Percentiles rank a stretch among this genome's conserved stretches.
Evolutionary conservation across 2,329 filamentous ascomycete species (phyloP).

Genomic region (Aureobasidium sp.): DNA sequence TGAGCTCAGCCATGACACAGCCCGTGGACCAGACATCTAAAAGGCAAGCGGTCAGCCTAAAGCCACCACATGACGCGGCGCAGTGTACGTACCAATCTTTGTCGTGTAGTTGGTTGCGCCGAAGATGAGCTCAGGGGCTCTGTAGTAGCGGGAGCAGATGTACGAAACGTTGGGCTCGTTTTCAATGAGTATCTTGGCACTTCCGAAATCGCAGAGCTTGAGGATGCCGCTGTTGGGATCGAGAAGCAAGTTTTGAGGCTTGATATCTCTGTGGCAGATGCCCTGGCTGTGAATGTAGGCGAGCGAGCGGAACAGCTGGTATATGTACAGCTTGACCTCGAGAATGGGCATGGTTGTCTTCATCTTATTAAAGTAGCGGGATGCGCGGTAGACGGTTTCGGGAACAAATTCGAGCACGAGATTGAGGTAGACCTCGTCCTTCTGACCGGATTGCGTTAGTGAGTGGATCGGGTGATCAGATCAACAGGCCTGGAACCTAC

Average conservation of each 20-base stretch:
- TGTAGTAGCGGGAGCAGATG: constrained; percentile 98
- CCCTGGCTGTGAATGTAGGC: constrained; percentile 99
- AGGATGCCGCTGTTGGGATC: constrained; percentile 86
- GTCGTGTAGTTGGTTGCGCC: constrained; percentile 99
- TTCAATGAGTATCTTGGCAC: constrained; percentile 95
- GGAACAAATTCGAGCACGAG: constrained; percentile 96
- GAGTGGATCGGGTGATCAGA: not conserved
- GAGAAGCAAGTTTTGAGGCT: constrained; percentile 93
- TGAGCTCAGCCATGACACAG: constrained; percentile 98
- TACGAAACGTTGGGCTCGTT: constrained; percentile 99
- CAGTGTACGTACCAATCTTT: constrained; percentile 76
- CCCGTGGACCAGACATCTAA: constrained; percentile 98
- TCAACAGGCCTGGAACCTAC: constrained; percentile 43
- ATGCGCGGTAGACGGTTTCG: constrained; percentile 96
- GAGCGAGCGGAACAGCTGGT: constrained; percentile 95
- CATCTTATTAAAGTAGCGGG: constrained; percentile 99
- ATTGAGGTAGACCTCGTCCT: constrained; percentile 98
- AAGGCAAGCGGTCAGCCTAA: not conserved
- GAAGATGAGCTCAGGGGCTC: constrained; percentile 95
- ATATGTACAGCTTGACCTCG: constrained; percentile 98
- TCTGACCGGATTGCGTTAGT: constrained; percentile 26
- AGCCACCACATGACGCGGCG: not conserved
- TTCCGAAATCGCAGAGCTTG: constrained; percentile 98
- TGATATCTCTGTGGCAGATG: constrained; percentile 98
- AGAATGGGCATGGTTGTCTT: constrained; percentile 99